phyloP scores from a whole-genome alignment of 1,139 yeast genomes.

The Yamadazyma dendronema region DNA sequence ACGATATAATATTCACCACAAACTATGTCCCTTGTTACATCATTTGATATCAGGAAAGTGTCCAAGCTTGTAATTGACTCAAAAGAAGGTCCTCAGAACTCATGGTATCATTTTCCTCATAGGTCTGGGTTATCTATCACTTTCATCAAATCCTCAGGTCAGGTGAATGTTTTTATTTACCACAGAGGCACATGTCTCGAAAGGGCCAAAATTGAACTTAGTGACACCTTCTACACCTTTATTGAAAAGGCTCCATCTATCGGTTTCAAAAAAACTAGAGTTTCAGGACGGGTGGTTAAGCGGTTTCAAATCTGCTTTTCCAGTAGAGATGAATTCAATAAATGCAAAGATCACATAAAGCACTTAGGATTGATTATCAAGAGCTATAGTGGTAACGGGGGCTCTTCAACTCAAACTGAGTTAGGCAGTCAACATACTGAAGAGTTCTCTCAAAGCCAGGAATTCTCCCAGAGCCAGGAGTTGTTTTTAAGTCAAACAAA shows the following conservation, averaged over 20 bases:
- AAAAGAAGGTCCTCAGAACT: slow-evolving; percentile 3
- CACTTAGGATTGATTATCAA: slow-evolving; percentile 3
- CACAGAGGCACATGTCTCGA: slow-evolving; percentile 14
- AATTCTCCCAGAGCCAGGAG: neutral
- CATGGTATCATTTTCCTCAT: slow-evolving; percentile 17
- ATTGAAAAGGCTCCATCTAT: slow-evolving; percentile 14
- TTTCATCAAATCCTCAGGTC: slow-evolving; percentile 7
- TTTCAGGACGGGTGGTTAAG: slow-evolving; percentile 7
- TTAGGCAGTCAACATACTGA: too few species aligned
- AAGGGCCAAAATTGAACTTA: slow-evolving; percentile 4
- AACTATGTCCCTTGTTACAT: slow-evolving; percentile 6
- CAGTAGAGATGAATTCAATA: slow-evolving; percentile 4
- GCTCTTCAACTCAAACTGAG: too few species aligned
- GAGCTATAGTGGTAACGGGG: neutral
- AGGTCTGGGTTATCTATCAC: slow-evolving; percentile 12
- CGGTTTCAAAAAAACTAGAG: slow-evolving; percentile 13
- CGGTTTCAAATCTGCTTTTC: slow-evolving; percentile 16
- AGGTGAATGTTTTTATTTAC: slow-evolving; percentile 11
- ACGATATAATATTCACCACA: too few species aligned
- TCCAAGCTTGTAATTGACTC: slow-evolving; percentile 9
- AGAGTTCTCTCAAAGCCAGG: too few species aligned
- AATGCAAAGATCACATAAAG: slow-evolving; percentile 6
- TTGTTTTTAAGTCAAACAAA: neutral
- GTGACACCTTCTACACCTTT: slow-evolving; percentile 4
- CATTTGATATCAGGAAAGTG: slow-evolving; percentile 14